Conservation (phyloP, 2,329 filamentous ascomycete species). For the Bertia moriformis region DNA sequence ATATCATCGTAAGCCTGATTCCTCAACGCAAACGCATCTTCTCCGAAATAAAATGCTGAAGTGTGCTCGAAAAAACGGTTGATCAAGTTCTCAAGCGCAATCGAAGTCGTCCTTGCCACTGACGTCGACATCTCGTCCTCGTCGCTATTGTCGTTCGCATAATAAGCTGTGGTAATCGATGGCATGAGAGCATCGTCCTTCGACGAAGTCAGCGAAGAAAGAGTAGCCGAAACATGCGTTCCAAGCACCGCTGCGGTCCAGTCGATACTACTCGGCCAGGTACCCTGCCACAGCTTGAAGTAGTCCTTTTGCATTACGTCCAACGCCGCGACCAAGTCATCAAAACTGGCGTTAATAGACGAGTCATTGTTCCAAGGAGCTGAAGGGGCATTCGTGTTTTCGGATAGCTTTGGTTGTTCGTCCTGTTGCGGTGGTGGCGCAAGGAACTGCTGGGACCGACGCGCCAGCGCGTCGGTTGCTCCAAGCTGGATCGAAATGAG, state of each 20-base stretch:
- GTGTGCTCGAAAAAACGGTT: constrained; percentile 69
- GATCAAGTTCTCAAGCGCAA: constrained; percentile 59
- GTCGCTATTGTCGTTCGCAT: constrained; percentile 28
- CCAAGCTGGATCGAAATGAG: no score
- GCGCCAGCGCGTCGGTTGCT: no score
- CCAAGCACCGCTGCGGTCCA: constrained; percentile 82
- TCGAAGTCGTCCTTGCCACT: no score
- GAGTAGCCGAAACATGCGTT: constrained; percentile 62
- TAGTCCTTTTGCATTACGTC: constrained; percentile 64
- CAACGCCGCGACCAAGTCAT: constrained; percentile 44
- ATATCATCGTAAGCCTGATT: constrained; percentile 84
- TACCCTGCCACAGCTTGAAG: constrained; percentile 64
- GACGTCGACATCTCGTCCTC: constrained; percentile 11
- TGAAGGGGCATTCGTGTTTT: constrained; percentile 16
- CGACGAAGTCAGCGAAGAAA: constrained; percentile 55
- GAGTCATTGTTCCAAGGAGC: constrained; percentile 7
- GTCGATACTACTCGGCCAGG: constrained; percentile 76
- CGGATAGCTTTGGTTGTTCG: no score
- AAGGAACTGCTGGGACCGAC: no score
- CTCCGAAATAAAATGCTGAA: constrained; percentile 70
- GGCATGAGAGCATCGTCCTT: constrained; percentile 15
- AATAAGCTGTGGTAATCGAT: constrained; percentile 15
- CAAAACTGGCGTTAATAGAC: no score
- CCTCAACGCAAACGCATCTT: constrained; percentile 62
- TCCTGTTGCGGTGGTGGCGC: no score